Base-by-base conservation (phyloP, 305 asterid species). In the Fraxinus latifolia region DNA sequence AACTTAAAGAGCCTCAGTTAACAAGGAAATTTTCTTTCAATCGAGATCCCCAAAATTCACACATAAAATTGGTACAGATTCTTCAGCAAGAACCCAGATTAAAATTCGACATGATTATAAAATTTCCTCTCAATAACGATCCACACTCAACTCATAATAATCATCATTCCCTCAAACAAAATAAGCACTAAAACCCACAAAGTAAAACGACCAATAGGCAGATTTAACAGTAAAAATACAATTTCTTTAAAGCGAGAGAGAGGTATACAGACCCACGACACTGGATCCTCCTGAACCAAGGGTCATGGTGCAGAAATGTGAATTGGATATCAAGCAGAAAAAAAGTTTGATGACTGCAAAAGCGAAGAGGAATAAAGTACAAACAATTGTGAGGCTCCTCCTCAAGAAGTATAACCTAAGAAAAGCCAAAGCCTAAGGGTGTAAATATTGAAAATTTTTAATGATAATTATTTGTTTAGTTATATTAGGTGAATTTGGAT, bases 241-340 rank as follows among this genome's bases (percentile, higher is more conserved):
- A 73, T 77, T 19, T 2, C 19, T 17, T 17, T 53, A n/a, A 7
- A 0, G 7, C 0, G 71, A 82, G 21, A 81, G 47, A 68, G 81
- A 70, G 71, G 77, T 65, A 2, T 9, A 36, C 17, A 74, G 83
- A 88, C 91, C 91, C 34, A 88, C 89, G 53, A 85, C 86, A 79
- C 91, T 86, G 82, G 91, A 89, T 87, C 88, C 92, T 86, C 92
- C 91, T 32, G 92, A 88, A 53, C 92, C 91, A 62, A 87, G 91
- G 58, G 91, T 87, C 92, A 89, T 88, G 65, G 83, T 77, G 82
- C 0, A 19, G 60, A 36, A 71, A 50, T 14, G 33, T 5, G 65
- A 88, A 80, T 72, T 12, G 65, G 78, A 73, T 29, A 31, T 27
- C 37, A 21, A 60, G 29, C 70, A 60, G 70, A 60, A 60, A 21